Evolutionary conservation across 495 filamentous ascomycete species (phyloP).

Genomic region (Apodospora peruviana): DNA sequence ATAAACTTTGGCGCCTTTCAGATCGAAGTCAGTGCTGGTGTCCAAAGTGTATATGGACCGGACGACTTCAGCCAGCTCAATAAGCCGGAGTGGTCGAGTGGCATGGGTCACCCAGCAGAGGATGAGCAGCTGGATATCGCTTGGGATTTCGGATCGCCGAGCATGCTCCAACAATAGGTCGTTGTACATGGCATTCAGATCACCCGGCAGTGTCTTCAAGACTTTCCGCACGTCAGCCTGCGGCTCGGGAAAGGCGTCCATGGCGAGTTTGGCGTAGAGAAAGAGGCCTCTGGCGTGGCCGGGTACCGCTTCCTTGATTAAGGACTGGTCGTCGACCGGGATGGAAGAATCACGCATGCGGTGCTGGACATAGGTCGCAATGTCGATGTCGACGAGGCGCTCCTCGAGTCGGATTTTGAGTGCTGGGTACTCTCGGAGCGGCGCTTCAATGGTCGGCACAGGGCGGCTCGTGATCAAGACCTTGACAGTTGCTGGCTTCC

Average conservation of each 20-base stretch:
- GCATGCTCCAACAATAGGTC: constrained; percentile 38
- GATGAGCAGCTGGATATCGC: constrained; percentile 38
- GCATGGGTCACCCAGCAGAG: constrained; percentile 46
- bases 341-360: constrained; percentile 9
- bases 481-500: constrained; percentile 35
- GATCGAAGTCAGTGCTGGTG: not conserved
- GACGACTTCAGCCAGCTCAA: constrained; percentile 42
- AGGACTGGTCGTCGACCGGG: constrained; percentile 4
- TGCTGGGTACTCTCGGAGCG: constrained; percentile 5
- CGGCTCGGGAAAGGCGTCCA: constrained; percentile 36
- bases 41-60: constrained; percentile 13
- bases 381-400: constrained; percentile 35
- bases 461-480: constrained; percentile 41
- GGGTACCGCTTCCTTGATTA: constrained; percentile 16
- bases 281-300: constrained; percentile 29
- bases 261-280: constrained; percentile 43
- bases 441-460: constrained; percentile 24
- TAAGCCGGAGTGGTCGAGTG: constrained; percentile 42
- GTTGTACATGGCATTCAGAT: constrained; percentile 44
- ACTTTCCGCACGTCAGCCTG: constrained; percentile 12
- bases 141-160: constrained; percentile 24
- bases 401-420: constrained; percentile 34
- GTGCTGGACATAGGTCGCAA: constrained; percentile 33
- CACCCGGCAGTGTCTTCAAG: constrained; percentile 23
- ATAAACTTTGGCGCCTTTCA: constrained; percentile 21